Base-by-base conservation (phyloP, 2,329 filamentous ascomycete species). In the Cladosporium sp. region DNA sequence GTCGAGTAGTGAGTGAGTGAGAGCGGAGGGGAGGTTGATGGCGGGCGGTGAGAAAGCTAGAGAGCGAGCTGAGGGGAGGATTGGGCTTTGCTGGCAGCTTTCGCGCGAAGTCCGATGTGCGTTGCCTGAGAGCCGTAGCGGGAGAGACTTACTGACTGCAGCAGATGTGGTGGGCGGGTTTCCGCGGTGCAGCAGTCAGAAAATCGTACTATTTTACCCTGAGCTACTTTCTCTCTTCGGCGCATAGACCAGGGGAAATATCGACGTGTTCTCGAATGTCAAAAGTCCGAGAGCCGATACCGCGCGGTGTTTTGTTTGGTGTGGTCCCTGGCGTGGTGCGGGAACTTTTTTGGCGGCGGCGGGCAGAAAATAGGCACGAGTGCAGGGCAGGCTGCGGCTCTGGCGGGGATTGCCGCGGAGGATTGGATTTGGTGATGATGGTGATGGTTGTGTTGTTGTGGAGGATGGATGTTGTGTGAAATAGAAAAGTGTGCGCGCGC, bases 11-110 rank as follows among this genome's bases (percentile, higher is more conserved):
- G 19, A 15, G 17, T 22, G 36, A 30, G 37, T 34, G 32, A n/a
- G 32, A 3, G 32, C n/a, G 45, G 37, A 41, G 37, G 45, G 37
- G 37, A 41, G 22, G 34, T 22, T 17, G 39, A 36, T 42, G 30
- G 50, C 52, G 48, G 51, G 54, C 54, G 52, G 54, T 54, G 54
- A 52, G 54, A 52, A 53, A 51, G 53, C 53, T 55, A 53, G 44
- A 17, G 32, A n/a, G n/a, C n/a, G 17, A 52, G 53, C 50, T 52
- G 53, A 55, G 36, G 44, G n/a, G n/a, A n/a, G n/a, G n/a, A n/a
- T 30, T 36, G n/a, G 32, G 44, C 17, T 24, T 27, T 39, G 44
- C 44, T 47, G 44, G 38, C 44, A 47, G 44, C 44, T 47, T n/a
- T 27, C 22, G 22, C 43, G 34, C 34, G 15, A 47, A 39, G 43